Percentiles rank a stretch among this genome's conserved stretches.
phyloP scores from a whole-genome alignment of 768 basidiomycete genomes.

The Pisolithus sp. region DNA sequence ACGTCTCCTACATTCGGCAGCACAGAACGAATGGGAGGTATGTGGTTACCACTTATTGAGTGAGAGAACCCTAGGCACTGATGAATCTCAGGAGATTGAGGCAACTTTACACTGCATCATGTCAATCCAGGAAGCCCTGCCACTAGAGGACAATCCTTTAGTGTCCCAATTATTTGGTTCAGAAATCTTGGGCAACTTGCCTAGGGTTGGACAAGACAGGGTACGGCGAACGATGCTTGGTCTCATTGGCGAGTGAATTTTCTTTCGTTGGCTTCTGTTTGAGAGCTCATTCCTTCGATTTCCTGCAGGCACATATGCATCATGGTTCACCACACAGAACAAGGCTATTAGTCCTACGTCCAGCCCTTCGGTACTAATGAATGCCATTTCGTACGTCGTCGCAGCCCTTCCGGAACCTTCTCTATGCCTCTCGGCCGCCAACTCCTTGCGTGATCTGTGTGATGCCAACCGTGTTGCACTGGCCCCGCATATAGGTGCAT shows the following conservation, averaged over 20 bases:
- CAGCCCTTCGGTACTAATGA: constrained; percentile 48
- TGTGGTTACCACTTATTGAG: background rate
- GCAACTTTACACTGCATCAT: constrained; percentile 81
- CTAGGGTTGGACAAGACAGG: constrained; percentile 55
- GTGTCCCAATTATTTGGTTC: constrained; percentile 65
- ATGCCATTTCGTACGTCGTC: constrained; percentile 62
- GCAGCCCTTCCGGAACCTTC: constrained; percentile 59
- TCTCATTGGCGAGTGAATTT: constrained; percentile 56
- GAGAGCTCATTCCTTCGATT: background rate
- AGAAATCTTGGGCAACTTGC: constrained; percentile 62
- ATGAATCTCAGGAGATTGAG: constrained; percentile 63
- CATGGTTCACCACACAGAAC: constrained; percentile 66
- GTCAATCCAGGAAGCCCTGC: constrained; percentile 83
- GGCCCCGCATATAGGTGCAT: constrained; percentile 77
- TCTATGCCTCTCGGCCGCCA: constrained; percentile 68
- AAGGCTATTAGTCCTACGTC: constrained; percentile 21
- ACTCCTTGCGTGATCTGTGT: constrained; percentile 78
- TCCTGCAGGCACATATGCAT: constrained; percentile 58
- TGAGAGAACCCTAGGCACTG: background rate
- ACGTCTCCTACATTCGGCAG: constrained; percentile 40
- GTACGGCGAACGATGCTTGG: constrained; percentile 69
- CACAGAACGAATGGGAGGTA: constrained; percentile 71
- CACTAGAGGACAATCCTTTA: constrained; percentile 46
- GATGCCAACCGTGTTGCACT: constrained; percentile 84
- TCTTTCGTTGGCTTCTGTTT: background rate